Base-by-base conservation (phyloP, 305 asterid genomes). In the Andrographis paniculata region DNA sequence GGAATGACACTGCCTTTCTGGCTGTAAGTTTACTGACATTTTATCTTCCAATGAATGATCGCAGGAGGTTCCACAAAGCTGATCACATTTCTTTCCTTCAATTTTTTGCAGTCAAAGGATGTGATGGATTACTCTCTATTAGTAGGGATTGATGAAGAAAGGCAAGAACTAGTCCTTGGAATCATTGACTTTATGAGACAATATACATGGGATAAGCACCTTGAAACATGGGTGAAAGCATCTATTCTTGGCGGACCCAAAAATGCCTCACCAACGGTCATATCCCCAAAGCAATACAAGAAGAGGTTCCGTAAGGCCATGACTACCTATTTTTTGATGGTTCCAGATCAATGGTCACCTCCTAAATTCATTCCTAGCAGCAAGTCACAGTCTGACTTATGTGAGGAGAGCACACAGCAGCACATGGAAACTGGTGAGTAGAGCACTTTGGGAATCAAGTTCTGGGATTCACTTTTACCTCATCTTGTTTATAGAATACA, bases 1-100 rank as follows among this genome's bases (percentile, higher is more conserved):
- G 96, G 96, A 87, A 84, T 36, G 96, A 87, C 54, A 73, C 95
- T 30, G 75, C 80, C 28, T 87, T 87, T 64, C 96, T 87, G 12
- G 85, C 76, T 19, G 95, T 87, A 74, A 78, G 96, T 74, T 56
- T 20, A 19, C 28, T 31, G 12, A 20, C 36, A 24, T 16, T 35
- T 23, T 60, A 17, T 61, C 45, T 9, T 30, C 39, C 20, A 18
- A n/a, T 38, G 6, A 8, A 27, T 14, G 17, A 52, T 24, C 53
- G 17, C 14, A 18, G 14, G 42, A 45, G 16, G 39, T 39, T 30
- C 38, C 21, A 18, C 33, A 47, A 41, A 22, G n/a, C 45, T 45
- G 18, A 2, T 53, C 31, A 19, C 9, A 20, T 39, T 49, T 61
- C 11, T 15, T 14, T 8, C 37, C 2, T 35, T 50, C 23, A 17